phyloP scores from a whole-genome alignment of 768 basidiomycete species.

The Psilocybe subaeruginosa region DNA sequence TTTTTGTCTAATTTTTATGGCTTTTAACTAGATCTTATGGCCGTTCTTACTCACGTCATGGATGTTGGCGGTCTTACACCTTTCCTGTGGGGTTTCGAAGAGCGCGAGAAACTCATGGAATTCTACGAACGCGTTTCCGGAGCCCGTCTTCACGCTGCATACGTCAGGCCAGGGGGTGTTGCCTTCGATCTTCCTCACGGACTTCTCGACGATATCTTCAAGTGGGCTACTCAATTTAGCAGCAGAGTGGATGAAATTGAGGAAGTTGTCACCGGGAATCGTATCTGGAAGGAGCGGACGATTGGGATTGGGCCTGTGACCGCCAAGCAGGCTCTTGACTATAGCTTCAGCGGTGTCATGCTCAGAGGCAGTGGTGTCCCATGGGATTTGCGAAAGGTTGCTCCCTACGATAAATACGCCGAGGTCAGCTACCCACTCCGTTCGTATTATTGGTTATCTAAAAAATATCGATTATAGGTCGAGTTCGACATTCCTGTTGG shows the following conservation, averaged over 20 bases:
- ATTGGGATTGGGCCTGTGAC: conserved; percentile 89
- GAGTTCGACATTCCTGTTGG: conserved; percentile 98
- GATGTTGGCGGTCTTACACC: conserved; percentile 98
- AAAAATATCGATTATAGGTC: conserved; percentile 51
- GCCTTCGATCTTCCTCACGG: conserved; percentile 98
- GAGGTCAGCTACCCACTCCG: conserved; percentile 56
- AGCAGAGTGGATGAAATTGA: conserved; percentile 95
- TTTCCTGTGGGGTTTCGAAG: conserved; percentile 99
- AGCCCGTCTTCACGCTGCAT: conserved; percentile 96
- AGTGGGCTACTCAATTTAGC: conserved; percentile 95
- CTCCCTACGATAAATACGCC: conserved; percentile 96
- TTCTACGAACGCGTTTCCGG: conserved; percentile 99
- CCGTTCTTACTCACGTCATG: conserved; percentile 93
- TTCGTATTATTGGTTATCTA: not conserved
- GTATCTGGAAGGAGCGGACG: conserved; percentile 97
- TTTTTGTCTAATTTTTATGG: conserved; percentile 1
- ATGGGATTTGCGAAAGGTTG: conserved; percentile 93
- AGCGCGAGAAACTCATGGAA: conserved; percentile 99
- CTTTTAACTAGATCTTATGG: conserved; percentile 79
- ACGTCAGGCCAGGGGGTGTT: conserved; percentile 96
- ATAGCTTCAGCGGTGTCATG: conserved; percentile 97
- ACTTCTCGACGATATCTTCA: conserved; percentile 97
- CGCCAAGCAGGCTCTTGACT: conserved; percentile 90
- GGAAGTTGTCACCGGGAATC: conserved; percentile 96
- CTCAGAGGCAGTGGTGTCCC: conserved; percentile 89